Conservation (phyloP, 2,329 filamentous ascomycete genomes). For the Calonectria honghensis region DNA sequence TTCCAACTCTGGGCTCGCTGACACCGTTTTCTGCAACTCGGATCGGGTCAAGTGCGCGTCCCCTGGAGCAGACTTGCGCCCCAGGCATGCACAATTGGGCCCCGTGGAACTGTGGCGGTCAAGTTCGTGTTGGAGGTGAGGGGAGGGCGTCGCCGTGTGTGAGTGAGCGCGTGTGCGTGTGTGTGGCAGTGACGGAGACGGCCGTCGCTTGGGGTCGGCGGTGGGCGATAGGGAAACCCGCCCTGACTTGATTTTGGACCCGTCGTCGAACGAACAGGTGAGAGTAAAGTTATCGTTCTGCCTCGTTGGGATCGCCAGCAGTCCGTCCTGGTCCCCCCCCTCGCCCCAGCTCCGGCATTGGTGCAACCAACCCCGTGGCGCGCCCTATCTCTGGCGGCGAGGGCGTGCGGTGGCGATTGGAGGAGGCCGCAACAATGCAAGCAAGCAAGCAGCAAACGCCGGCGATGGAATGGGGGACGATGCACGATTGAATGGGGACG, state of each 20-base stretch:
- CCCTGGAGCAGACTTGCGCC: neutral
- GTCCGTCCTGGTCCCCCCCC: neutral
- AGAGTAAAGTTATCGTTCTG: constrained; percentile 5
- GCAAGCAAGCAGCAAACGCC: constrained; percentile 26
- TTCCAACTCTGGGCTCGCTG: neutral
- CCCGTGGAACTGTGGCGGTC: constrained; percentile 30
- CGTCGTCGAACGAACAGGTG: constrained; percentile 24
- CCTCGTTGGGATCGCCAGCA: constrained; percentile 11
- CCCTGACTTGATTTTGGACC: constrained; percentile 8
- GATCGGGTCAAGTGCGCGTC: constrained; percentile 25
- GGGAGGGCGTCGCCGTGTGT: neutral
- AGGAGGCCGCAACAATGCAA: constrained; percentile 33
- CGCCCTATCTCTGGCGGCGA: constrained; percentile 12
- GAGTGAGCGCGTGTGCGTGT: neutral
- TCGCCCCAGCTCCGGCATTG: neutral
- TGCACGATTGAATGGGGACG: constrained; percentile 16
- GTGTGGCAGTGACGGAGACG: constrained; percentile 11
- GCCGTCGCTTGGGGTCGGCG: constrained; percentile 24
- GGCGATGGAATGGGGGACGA: constrained; percentile 27
- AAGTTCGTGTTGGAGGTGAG: constrained; percentile 27
- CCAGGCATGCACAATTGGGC: constrained; percentile 6
- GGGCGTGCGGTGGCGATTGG: constrained; percentile 40
- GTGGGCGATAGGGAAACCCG: constrained; percentile 22
- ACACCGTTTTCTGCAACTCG: constrained; percentile 21
- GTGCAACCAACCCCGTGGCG: constrained; percentile 36